phyloP scores from a whole-genome alignment of 2,329 filamentous ascomycete genomes.

The Monascus ruber region DNA sequence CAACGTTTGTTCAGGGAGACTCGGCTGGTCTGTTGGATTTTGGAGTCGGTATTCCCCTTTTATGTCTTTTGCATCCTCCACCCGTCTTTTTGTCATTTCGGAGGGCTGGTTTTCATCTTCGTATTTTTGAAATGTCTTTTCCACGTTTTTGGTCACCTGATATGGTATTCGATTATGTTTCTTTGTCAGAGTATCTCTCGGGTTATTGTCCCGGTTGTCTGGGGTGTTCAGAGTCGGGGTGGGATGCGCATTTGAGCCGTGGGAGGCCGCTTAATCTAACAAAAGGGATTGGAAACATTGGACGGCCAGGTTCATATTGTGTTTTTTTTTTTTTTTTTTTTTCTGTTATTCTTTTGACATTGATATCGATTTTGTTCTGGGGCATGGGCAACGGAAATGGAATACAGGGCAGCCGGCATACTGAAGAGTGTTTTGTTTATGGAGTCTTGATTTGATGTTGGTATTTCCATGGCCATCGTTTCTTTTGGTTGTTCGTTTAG shows the following conservation, averaged over 20 bases:
- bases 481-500: too few relatives aligned
- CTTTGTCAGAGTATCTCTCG: slow-evolving; percentile 3
- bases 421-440: slow-evolving; percentile 3
- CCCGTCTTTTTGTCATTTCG: slow-evolving; percentile 1
- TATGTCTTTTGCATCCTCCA: slow-evolving; percentile 11
- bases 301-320: not conserved
- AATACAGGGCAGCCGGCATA: slow-evolving; percentile 11
- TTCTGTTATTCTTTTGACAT: not conserved
- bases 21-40: slow-evolving; percentile 19
- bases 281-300: slow-evolving; percentile 8
- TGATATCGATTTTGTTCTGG: slow-evolving; percentile 3
- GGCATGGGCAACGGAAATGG: slow-evolving; percentile 7
- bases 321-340: slow-evolving; percentile 1
- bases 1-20: slow-evolving; percentile 16
- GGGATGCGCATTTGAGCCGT: slow-evolving; percentile 8
- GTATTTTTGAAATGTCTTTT: slow-evolving; percentile 2
- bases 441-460: too few relatives aligned
- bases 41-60: slow-evolving; percentile 18
- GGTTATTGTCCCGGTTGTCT: slow-evolving; percentile 9
- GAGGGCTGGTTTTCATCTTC: slow-evolving; percentile 2
- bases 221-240: slow-evolving; percentile 10
- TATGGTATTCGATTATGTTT: not conserved
- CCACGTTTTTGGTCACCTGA: slow-evolving; percentile 3
- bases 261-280: slow-evolving; percentile 5
- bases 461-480: too few relatives aligned